Evolutionary conservation across 352 stramenopile genomes (phyloP).

Genomic region (Globisporangium cylindrosporum): DNA sequence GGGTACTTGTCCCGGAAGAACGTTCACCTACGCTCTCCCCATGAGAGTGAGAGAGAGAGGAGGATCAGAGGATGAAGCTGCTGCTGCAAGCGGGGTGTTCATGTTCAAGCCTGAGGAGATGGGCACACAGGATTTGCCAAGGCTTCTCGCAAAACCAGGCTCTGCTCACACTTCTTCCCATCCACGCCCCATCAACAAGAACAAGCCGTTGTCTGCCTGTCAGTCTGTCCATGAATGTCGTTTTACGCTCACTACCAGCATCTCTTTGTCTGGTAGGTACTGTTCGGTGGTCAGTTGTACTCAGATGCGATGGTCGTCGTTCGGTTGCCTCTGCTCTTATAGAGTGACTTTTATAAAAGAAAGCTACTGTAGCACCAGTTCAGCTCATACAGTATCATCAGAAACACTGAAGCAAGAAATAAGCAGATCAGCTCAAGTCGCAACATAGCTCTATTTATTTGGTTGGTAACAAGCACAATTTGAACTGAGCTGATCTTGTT

Average conservation of each 20-base stretch:
- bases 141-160: not conserved
- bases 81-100: too few species aligned
- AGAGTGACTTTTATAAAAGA: too few species aligned
- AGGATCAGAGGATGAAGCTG: not conserved
- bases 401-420: too few species aligned
- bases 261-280: not conserved
- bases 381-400: too few species aligned
- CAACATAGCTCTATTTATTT: too few species aligned
- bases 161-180: not conserved
- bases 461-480: too few species aligned
- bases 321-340: too few species aligned
- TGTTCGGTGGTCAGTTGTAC: not conserved
- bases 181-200: not conserved
- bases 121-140: not conserved
- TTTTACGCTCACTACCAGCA: not conserved
- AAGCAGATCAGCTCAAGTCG: too few species aligned
- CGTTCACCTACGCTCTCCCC: not conserved
- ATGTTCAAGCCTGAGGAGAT: not conserved
- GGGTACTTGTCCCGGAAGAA: not conserved
- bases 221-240: not conserved
- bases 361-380: too few species aligned
- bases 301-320: not conserved
- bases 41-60: not conserved
- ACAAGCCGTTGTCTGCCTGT: not conserved
- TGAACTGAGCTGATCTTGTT: too few species aligned